These are phyloP conservation scores for Austroboletus novae-zelandiae DNA, from an alignment of 1,284 basidiomycete genomes.

Conservation along the genomic window DNA sequence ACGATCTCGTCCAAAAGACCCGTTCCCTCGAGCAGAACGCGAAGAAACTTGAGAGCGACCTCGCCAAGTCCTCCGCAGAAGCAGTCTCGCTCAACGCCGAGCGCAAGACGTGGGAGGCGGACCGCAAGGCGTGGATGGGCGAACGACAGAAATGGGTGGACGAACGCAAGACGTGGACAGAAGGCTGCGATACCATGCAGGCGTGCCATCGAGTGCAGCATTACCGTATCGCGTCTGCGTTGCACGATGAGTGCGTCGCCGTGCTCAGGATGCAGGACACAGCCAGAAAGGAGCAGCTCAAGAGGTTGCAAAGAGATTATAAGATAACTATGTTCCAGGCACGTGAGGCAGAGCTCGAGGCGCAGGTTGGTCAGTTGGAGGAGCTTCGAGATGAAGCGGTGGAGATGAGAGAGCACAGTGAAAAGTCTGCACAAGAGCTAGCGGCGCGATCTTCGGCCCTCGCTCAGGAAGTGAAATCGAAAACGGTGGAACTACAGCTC, in stretches of 20 bases:
- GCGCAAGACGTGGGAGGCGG: constrained; percentile 26
- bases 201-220: constrained; percentile 62
- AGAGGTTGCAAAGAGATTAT: constrained; percentile 57
- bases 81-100: constrained; percentile 14
- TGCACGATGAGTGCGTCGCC: constrained; percentile 50
- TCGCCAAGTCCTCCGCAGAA: constrained; percentile 35
- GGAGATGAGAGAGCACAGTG: constrained; percentile 29
- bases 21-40: constrained; percentile 58
- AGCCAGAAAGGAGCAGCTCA: constrained; percentile 52
- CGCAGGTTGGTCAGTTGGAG: constrained; percentile 44
- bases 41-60: constrained; percentile 48
- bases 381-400: constrained; percentile 38
- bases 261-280: constrained; percentile 52
- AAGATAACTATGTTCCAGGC: constrained; percentile 62
- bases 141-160: constrained; percentile 48
- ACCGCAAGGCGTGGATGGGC: constrained; percentile 39
- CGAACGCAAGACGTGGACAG: constrained; percentile 57
- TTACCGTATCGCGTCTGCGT: constrained; percentile 47
- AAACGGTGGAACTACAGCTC: constrained; percentile 35
- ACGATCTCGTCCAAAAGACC: constrained; percentile 64
- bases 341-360: constrained; percentile 57
- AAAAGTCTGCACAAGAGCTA: constrained; percentile 27
- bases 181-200: constrained; percentile 60
- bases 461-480: constrained; percentile 38
- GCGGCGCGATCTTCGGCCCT: constrained; percentile 34